Evolutionary conservation across 495 filamentous ascomycete genomes (phyloP).

Genomic region (Hypoxylon crocopeplum): DNA sequence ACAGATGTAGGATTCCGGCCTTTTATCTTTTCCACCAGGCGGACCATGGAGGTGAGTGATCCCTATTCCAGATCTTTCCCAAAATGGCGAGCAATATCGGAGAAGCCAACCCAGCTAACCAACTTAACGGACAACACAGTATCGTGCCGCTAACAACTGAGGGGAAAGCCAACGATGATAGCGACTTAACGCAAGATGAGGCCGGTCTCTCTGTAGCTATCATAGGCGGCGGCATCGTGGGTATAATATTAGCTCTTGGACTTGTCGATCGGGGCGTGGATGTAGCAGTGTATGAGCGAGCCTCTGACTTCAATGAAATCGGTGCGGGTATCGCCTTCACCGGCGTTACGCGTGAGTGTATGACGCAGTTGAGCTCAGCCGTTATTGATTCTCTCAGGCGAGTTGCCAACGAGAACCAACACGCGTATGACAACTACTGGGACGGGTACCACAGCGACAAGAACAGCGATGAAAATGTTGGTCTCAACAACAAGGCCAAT

Average conservation of each 20-base stretch:
- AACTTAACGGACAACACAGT: no score
- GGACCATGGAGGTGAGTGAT: no score
- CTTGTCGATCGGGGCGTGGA: slow-evolving; percentile 38
- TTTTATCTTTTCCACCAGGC: no score
- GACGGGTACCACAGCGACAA: slow-evolving; percentile 44
- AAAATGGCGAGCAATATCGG: no score
- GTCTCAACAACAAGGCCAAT: neutral
- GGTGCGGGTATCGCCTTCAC: slow-evolving; percentile 57
- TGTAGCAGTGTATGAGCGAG: slow-evolving; percentile 52
- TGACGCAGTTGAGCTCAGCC: neutral
- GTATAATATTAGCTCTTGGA: slow-evolving; percentile 47
- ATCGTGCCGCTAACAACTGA: no score
- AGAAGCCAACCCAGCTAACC: no score
- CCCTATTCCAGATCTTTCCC: no score
- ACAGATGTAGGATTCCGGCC: no score
- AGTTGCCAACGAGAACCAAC: slow-evolving; percentile 1
- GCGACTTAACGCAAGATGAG: no score
- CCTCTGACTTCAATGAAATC: slow-evolving; percentile 43
- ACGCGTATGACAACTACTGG: slow-evolving; percentile 23
- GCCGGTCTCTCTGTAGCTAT: slow-evolving; percentile 38
- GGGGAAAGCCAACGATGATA: no score
- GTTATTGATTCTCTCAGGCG: slow-evolving; percentile 1
- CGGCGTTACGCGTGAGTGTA: slow-evolving; percentile 39
- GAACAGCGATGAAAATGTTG: no score
- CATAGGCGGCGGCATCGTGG: slow-evolving; percentile 53